These are phyloP conservation scores for Erodium maritimum DNA, from an alignment of 345 rosid genomes.

Conservation along the genomic window DNA sequence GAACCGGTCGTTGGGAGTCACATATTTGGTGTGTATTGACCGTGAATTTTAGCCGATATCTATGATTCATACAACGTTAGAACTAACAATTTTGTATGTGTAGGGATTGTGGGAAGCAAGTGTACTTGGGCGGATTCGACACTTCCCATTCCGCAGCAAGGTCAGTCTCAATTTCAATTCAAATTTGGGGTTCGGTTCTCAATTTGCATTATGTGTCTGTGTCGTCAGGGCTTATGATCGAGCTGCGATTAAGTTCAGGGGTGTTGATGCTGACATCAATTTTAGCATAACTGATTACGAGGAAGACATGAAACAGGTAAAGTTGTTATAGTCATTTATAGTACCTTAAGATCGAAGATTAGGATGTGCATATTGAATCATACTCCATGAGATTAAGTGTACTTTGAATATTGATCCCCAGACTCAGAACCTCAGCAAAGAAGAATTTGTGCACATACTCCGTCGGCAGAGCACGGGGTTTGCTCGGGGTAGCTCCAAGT, in stretches of 20 bases:
- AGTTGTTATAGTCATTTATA: background rate
- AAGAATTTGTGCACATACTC: conserved; percentile 49
- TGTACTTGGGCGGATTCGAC: conserved; percentile 87
- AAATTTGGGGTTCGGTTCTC: conserved; percentile 2
- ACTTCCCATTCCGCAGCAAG: conserved; percentile 95
- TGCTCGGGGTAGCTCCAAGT: conserved; percentile 52
- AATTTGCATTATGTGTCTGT: conserved; percentile 2
- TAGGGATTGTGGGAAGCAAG: conserved; percentile 79
- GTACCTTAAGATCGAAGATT: background rate
- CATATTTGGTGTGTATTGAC: conserved; percentile 63
- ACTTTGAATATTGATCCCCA: conserved; percentile 11
- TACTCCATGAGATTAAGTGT: background rate
- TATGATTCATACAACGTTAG: background rate
- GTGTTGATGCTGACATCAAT: conserved; percentile 56
- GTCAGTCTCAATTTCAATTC: conserved; percentile 14
- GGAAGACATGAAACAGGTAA: conserved; percentile 51
- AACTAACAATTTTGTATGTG: background rate
- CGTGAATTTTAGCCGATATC: background rate
- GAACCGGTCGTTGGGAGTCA: conserved; percentile 99
- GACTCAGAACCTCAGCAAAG: conserved; percentile 41
- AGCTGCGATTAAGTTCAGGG: conserved; percentile 72
- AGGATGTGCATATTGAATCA: background rate
- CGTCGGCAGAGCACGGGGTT: conserved; percentile 67
- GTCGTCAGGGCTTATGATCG: conserved; percentile 49
- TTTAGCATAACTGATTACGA: conserved; percentile 40